Conservation (phyloP, 306 rosid species). For the Gastrolobium villosum region DNA sequence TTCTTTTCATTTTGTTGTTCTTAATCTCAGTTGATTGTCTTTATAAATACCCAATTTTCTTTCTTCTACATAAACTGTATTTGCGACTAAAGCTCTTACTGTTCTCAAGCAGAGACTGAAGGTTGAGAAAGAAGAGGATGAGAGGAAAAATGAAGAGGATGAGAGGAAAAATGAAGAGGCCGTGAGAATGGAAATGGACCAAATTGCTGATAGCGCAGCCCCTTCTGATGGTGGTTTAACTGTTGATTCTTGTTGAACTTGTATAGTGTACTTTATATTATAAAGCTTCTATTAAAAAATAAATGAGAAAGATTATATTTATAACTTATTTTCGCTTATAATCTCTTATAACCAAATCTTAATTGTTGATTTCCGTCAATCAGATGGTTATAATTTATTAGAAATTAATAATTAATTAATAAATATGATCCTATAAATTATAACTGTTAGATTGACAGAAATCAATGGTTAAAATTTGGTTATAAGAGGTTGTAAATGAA, state of each 20-base stretch:
- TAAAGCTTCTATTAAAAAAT: constrained; percentile 18
- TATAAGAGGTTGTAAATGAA: too few relatives aligned
- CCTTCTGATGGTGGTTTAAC: constrained; percentile 42
- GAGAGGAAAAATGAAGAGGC: too few relatives aligned
- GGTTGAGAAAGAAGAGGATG: constrained; percentile 60
- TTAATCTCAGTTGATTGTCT: constrained; percentile 22
- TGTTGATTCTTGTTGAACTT: constrained; percentile 40
- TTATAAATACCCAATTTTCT: neutral
- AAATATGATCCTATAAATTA: too few relatives aligned
- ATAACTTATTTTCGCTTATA: too few relatives aligned
- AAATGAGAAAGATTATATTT: too few relatives aligned
- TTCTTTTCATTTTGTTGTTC: constrained; percentile 22
- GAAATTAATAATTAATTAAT: too few relatives aligned
- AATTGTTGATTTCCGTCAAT: too few relatives aligned
- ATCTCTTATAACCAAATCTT: too few relatives aligned
- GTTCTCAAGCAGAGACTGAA: constrained; percentile 63
- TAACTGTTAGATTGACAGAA: too few relatives aligned
- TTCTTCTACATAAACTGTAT: neutral
- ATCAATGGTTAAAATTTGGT: too few relatives aligned
- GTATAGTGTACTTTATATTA: constrained; percentile 4
- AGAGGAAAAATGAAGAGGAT: constrained; percentile 42
- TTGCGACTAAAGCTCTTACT: constrained; percentile 26
- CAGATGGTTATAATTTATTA: too few relatives aligned
- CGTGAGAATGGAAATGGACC: constrained; percentile 49
- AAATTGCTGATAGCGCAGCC: constrained; percentile 46